phyloP scores from a whole-genome alignment of 164 flowering plant genomes.

The Stephania yunnanensis region DNA sequence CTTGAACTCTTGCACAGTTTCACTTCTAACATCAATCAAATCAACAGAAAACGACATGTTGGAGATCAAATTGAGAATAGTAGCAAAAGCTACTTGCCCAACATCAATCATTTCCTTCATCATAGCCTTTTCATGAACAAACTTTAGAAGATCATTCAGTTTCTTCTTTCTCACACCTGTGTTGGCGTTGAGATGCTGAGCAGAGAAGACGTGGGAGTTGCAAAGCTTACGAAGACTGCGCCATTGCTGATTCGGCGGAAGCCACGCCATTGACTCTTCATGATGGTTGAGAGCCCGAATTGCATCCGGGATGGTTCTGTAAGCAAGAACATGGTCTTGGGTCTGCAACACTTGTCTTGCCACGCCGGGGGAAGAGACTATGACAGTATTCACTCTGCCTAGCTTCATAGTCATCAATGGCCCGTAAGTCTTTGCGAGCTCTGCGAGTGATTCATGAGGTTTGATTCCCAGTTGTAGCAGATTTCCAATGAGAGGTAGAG shows the following conservation, averaged over 20 bases:
- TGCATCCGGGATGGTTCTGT: background rate
- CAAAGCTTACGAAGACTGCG: background rate
- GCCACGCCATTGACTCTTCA: constrained; percentile 1
- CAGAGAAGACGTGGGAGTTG: constrained; percentile 1
- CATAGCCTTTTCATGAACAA: background rate
- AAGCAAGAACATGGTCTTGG: constrained; percentile 5
- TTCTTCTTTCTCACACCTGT: background rate
- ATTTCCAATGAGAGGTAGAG: constrained; percentile 12
- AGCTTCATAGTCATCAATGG: constrained; percentile 11
- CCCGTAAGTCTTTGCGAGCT: constrained; percentile 9
- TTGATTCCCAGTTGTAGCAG: constrained; percentile 9
- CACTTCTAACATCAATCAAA: background rate
- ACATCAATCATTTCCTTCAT: background rate
- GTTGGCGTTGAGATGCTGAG: background rate
- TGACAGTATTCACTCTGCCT: constrained; percentile 7
- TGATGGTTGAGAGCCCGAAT: background rate
- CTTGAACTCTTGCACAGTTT: background rate
- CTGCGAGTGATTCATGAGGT: constrained; percentile 13
- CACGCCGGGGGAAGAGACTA: constrained; percentile 4
- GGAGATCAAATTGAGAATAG: constrained; percentile 11
- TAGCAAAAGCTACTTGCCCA: constrained; percentile 9
- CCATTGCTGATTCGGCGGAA: background rate
- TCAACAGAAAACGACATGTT: constrained; percentile 6
- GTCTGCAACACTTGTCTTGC: constrained; percentile 14
- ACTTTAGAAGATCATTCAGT: background rate